Percentiles rank a stretch among this genome's conserved stretches.
These are phyloP conservation scores for Tagetes erecta DNA, from an alignment of 129 eudicot genomes.

Conservation along the genomic window DNA sequence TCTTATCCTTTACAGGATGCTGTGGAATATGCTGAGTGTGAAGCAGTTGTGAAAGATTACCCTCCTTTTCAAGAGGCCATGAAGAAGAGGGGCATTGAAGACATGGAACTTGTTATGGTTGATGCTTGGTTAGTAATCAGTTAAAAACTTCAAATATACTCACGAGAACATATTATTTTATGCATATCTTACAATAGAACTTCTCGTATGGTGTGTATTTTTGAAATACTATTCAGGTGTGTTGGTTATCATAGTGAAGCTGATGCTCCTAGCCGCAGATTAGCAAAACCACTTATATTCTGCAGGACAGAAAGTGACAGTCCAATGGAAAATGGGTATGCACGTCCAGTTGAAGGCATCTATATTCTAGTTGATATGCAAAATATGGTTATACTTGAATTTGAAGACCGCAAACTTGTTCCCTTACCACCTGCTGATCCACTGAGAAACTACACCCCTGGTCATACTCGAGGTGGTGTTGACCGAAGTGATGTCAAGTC, in stretches of 20 bases:
- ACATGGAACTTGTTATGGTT: constrained; percentile 95
- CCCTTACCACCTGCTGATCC: constrained; percentile 97
- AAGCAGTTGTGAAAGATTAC: constrained; percentile 78
- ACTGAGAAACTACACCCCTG: constrained; percentile 82
- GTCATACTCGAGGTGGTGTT: constrained; percentile 84
- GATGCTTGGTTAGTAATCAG: constrained; percentile 80
- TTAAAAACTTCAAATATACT: not conserved
- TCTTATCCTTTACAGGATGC: constrained; percentile 60
- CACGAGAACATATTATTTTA: not conserved
- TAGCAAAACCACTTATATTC: constrained; percentile 87
- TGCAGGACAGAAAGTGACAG: constrained; percentile 95
- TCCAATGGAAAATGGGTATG: constrained; percentile 88
- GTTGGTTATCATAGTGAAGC: constrained; percentile 82
- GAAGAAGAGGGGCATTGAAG: constrained; percentile 97
- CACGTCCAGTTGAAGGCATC: constrained; percentile 93
- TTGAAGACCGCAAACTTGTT: constrained; percentile 85
- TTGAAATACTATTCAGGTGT: constrained; percentile 51
- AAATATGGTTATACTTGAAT: constrained; percentile 79
- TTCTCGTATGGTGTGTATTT: not conserved
- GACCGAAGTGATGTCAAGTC: constrained; percentile 90
- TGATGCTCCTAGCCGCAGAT: constrained; percentile 82
- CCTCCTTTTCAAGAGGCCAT: constrained; percentile 84
- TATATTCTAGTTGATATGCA: constrained; percentile 86
- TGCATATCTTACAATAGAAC: not conserved
- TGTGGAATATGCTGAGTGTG: constrained; percentile 93